A percentile compares a stretch with the other conserved stretches of the same genome.
Evolutionary conservation across 208 protist genomes (phyloP).

Genomic region (Leptomonas pyrrhocoris): DNA sequence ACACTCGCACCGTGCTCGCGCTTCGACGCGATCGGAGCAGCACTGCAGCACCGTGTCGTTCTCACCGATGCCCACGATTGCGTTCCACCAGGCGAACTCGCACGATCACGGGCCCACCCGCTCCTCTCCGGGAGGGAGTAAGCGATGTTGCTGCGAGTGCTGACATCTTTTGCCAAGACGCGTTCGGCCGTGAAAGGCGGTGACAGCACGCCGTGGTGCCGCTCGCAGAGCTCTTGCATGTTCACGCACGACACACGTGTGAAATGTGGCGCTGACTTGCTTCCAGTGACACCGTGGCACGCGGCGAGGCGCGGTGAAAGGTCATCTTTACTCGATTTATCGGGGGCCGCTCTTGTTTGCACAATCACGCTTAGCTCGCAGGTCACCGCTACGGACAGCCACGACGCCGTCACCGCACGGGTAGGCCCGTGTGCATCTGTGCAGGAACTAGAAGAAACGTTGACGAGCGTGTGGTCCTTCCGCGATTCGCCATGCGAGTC

Average conservation of each 20-base stretch:
- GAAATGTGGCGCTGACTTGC: slow-evolving; percentile 11
- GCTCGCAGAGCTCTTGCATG: not conserved
- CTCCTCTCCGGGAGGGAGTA: not conserved
- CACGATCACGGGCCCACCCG: not conserved
- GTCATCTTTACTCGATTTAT: not conserved
- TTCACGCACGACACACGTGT: slow-evolving; percentile 14
- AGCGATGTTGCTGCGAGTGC: slow-evolving; percentile 13
- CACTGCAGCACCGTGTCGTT: not conserved
- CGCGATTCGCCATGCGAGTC: not conserved
- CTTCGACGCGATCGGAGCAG: not conserved
- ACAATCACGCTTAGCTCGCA: slow-evolving; percentile 11
- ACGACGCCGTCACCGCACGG: not conserved
- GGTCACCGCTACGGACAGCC: slow-evolving; percentile 32
- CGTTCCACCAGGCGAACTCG: not conserved
- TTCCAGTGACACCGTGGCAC: slow-evolving; percentile 12
- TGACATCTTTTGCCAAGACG: slow-evolving; percentile 19
- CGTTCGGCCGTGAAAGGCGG: slow-evolving; percentile 8
- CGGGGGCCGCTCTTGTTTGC: slow-evolving; percentile 8
- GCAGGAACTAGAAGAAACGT: slow-evolving; percentile 2
- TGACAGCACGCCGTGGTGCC: not conserved
- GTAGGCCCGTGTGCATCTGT: not conserved
- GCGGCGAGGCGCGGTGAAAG: not conserved
- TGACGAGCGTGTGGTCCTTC: not conserved
- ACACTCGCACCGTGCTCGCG: too few species aligned
- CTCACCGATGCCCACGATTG: not conserved